Base-by-base conservation (phyloP, 2,329 filamentous ascomycete genomes). In the Penicillium verrucosum region DNA sequence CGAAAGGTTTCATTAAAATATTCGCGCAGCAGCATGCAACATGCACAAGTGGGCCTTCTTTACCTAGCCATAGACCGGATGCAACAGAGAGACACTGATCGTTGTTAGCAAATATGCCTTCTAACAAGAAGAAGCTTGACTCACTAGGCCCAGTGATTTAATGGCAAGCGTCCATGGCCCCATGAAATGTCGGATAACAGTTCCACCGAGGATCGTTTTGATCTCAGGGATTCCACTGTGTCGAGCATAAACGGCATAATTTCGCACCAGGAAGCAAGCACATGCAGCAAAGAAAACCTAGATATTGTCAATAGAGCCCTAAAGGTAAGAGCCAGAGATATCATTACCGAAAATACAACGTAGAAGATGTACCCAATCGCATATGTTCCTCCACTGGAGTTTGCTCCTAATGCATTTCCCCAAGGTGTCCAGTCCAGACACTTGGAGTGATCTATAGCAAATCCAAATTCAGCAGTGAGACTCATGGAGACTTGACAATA, bases 171-270 rank as follows among this genome's bases (percentile, higher is more conserved):
- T 97, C 92, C 92, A 97, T 32, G 81, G 81, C 10, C 92, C 90
- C 68, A 97, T 80, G 67, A 97, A 96, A 57, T 87, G 85, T 59
- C 87, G 84, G 60, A 99, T 97, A 32, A 99, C 88, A 72, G 97
- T 97, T 6, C 93, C 93, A 40, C 93, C 93, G 52, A 99, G 78
- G 9, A 99, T 85, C 3, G 92, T 97, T 80, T 99, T 99, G 76
- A 99, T 95, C 78, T 99, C 93, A 6, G 93, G 92, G 65, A 99
- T 97, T 75, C 93, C 93, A 71, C 91, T 96, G 70, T 97, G 93
- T 71, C 89, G 93, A 46, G 93, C 93, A 75, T 96, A 90, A 5
- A 89, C 81, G 25, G 90, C 91, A 74, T 92, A 97, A 65, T 88
- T 85, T 66, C 88, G 85, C 14, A 97, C 92, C 52, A 97, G 78